A percentile compares a stretch with the other conserved stretches of the same genome.
Conservation (phyloP, 31 red algal species). For the Bonnemaisonia californica region DNA sequence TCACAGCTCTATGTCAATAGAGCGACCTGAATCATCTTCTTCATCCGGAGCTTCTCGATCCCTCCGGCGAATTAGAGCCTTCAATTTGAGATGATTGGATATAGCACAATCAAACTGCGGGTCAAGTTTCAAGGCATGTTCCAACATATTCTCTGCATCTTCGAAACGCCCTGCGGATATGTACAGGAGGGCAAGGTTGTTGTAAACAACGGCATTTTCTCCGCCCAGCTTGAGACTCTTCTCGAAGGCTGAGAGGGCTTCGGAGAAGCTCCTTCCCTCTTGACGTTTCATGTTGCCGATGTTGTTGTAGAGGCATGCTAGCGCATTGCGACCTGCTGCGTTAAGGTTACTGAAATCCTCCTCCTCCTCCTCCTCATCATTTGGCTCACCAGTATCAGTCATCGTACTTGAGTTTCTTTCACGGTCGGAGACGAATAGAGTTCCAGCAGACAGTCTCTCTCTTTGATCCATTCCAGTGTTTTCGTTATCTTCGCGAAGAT, state of each 20-base stretch:
- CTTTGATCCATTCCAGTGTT: neutral
- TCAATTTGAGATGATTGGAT: constrained; percentile 64
- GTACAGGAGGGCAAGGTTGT: constrained; percentile 79
- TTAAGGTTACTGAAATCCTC: constrained; percentile 27
- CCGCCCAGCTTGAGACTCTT: constrained; percentile 69
- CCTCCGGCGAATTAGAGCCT: constrained; percentile 29
- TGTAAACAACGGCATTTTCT: constrained; percentile 71
- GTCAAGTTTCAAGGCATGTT: constrained; percentile 53
- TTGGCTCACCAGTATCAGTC: neutral
- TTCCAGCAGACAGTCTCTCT: neutral
- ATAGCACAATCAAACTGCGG: constrained; percentile 51
- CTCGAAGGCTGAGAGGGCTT: constrained; percentile 63
- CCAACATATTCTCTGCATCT: constrained; percentile 55
- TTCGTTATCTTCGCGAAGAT: neutral
- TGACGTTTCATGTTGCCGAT: constrained; percentile 76
- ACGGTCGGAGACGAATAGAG: neutral
- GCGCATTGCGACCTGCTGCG: constrained; percentile 31
- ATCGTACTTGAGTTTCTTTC: neutral
- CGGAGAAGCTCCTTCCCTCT: constrained; percentile 50
- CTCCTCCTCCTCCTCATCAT: constrained; percentile 27
- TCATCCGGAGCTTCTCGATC: neutral
- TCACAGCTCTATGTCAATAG: no score
- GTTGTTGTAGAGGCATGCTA: constrained; percentile 82
- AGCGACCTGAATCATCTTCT: constrained; percentile 11
- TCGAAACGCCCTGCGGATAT: constrained; percentile 41